Evolutionary conservation across 1,139 yeast species (phyloP).

Genomic region (Lodderomyces theae): DNA sequence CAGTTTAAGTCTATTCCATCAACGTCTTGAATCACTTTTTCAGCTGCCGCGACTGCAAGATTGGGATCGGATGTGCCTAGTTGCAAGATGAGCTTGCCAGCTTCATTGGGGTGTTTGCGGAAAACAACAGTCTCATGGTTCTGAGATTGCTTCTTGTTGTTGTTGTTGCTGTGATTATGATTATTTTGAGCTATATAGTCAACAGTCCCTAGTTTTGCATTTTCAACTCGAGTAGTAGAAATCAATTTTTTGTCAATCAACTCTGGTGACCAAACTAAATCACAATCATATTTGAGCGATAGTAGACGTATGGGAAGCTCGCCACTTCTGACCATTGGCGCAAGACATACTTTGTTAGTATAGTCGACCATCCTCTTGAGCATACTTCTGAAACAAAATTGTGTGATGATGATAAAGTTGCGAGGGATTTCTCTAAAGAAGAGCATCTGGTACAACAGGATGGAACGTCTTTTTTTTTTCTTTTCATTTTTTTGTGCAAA

Average conservation of each 20-base stretch:
- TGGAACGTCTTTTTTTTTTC: too few species aligned
- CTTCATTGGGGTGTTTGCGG: conserved; percentile 59
- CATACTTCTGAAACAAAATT: too few species aligned
- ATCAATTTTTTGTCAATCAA: conserved; percentile 81
- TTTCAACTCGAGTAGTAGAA: conserved; percentile 62
- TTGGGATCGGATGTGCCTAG: conserved; percentile 84
- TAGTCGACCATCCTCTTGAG: conserved; percentile 19
- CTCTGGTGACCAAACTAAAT: conserved; percentile 95
- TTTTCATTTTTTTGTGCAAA: neutral
- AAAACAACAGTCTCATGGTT: conserved; percentile 48
- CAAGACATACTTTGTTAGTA: conserved; percentile 73
- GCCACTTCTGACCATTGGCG: conserved; percentile 96
- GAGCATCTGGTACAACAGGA: too few species aligned
- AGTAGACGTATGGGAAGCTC: conserved; percentile 86
- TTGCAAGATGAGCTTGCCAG: conserved; percentile 72
- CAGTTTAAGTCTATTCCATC: conserved; percentile 92
- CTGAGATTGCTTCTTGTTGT: neutral
- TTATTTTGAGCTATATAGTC: conserved; percentile 42
- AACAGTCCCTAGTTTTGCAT: conserved; percentile 53
- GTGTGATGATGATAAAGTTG: too few species aligned
- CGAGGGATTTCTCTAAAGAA: too few species aligned
- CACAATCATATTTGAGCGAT: conserved; percentile 83
- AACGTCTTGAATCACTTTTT: conserved; percentile 76
- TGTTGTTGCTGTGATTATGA: conserved; percentile 14
- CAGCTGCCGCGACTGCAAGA: conserved; percentile 85